Percentiles rank a stretch among this genome's conserved stretches.
phyloP scores from a whole-genome alignment of 139 green algal species.

The Protoeuglena noctilucae region DNA sequence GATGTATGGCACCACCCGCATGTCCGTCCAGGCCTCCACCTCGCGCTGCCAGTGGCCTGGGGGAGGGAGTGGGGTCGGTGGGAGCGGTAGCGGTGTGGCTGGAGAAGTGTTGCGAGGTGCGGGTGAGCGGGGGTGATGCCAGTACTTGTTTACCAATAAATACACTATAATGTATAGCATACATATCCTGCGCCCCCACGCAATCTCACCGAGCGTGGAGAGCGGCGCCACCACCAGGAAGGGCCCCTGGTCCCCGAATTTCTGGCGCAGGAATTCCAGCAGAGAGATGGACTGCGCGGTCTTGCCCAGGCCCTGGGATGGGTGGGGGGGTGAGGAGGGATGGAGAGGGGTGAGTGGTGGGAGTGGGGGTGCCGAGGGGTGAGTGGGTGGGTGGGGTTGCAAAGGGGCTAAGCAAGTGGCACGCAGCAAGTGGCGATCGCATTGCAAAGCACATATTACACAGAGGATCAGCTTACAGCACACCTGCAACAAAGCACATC shows the following conservation, averaged over 20 bases:
- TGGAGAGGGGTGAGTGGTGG: neutral
- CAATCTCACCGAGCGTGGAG: constrained; percentile 56
- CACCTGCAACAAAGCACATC: neutral
- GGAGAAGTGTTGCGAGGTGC: too few species aligned
- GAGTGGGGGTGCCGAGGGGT: neutral
- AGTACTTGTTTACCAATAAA: too few species aligned
- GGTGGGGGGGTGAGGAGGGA: neutral
- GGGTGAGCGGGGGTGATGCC: too few species aligned
- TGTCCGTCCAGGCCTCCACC: constrained; percentile 72
- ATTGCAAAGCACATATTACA: neutral
- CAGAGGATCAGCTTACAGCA: neutral
- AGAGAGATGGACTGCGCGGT: constrained; percentile 58
- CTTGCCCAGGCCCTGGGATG: constrained; percentile 76
- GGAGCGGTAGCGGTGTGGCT: neutral
- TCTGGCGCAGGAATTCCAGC: constrained; percentile 42
- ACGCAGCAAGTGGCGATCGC: neutral
- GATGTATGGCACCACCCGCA: neutral
- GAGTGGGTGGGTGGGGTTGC: neutral
- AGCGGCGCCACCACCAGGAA: constrained; percentile 86
- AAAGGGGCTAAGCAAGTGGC: neutral
- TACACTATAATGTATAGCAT: too few species aligned
- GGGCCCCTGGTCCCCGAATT: constrained; percentile 31
- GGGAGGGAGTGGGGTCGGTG: neutral
- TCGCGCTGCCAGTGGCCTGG: constrained; percentile 75
- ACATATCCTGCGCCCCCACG: too few species aligned